Percentiles rank a stretch among this genome's conserved stretches.
Conservation (phyloP, 305 asterid genomes). For the Rubia tinctorum region DNA sequence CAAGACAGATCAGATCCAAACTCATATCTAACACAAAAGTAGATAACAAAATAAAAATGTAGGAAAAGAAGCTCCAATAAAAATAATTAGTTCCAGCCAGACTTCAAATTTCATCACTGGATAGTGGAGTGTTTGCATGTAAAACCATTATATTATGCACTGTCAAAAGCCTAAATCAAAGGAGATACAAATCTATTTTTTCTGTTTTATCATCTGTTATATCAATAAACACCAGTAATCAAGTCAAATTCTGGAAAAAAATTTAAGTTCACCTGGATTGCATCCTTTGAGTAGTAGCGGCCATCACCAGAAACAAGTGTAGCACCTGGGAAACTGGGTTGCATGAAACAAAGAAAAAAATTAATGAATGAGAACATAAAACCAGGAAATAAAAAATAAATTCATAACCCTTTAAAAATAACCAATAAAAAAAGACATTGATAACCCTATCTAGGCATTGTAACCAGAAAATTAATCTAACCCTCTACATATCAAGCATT, state of each 20-base stretch:
- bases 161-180: not conserved
- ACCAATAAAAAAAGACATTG: no score
- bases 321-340: slow-evolving; percentile 48
- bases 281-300: slow-evolving; percentile 92
- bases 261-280: slow-evolving; percentile 59
- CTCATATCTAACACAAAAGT: not conserved
- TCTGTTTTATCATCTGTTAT: not conserved
- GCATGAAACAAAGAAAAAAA: not conserved
- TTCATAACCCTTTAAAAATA: no score
- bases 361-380: not conserved
- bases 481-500: no score
- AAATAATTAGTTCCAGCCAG: not conserved
- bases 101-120: not conserved
- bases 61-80: not conserved
- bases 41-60: not conserved
- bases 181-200: not conserved
- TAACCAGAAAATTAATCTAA: no score
- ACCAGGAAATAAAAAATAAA: not conserved
- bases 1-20: not conserved
- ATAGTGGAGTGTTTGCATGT: not conserved
- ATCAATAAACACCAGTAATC: not conserved
- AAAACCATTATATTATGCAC: not conserved
- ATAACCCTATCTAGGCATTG: no score
- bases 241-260: not conserved
- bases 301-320: slow-evolving; percentile 99